A percentile compares a stretch with the other conserved stretches of the same genome.
phyloP scores from a whole-genome alignment of 768 basidiomycete species.

The Lyophyllum semitale region DNA sequence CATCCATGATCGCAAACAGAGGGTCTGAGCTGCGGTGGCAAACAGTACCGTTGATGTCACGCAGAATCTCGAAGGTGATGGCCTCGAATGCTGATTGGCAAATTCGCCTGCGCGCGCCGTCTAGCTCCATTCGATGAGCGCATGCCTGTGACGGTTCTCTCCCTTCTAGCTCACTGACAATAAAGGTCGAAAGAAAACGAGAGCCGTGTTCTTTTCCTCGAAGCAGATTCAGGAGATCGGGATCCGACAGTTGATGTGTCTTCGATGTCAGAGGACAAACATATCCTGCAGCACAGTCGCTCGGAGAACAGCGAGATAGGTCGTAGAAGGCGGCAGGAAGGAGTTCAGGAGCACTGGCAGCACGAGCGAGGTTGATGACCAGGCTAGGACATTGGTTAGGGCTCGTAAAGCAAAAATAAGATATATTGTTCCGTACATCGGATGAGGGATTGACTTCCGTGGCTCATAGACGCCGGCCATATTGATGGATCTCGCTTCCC shows the following conservation, averaged over 20 bases:
- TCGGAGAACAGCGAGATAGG: slow-evolving; percentile 68
- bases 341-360: slow-evolving; percentile 54
- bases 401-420: slow-evolving; percentile 1
- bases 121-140: slow-evolving; percentile 46
- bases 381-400: slow-evolving; percentile 38
- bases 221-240: slow-evolving; percentile 60
- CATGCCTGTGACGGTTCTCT: slow-evolving; percentile 54
- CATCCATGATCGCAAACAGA: slow-evolving; percentile 68
- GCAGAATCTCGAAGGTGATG: slow-evolving; percentile 73
- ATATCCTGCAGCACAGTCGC: slow-evolving; percentile 58
- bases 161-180: slow-evolving; percentile 73
- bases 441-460: slow-evolving; percentile 60
- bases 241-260: slow-evolving; percentile 44
- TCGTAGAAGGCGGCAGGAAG: slow-evolving; percentile 82
- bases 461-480: slow-evolving; percentile 55
- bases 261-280: slow-evolving; percentile 34
- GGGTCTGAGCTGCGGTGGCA: slow-evolving; percentile 70
- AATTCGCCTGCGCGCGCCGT: slow-evolving; percentile 46
- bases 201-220: slow-evolving; percentile 73
- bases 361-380: slow-evolving; percentile 67
- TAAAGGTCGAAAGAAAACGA: slow-evolving; percentile 76
- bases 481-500: slow-evolving; percentile 61
- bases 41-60: slow-evolving; percentile 70
- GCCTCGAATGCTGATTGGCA: slow-evolving; percentile 76
- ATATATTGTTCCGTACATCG: slow-evolving; percentile 54